Percentiles rank a stretch among this genome's conserved stretches.
Evolutionary conservation across 2,329 filamentous ascomycete genomes (phyloP).

Genomic region (Pseudogymnoascus sp.): DNA sequence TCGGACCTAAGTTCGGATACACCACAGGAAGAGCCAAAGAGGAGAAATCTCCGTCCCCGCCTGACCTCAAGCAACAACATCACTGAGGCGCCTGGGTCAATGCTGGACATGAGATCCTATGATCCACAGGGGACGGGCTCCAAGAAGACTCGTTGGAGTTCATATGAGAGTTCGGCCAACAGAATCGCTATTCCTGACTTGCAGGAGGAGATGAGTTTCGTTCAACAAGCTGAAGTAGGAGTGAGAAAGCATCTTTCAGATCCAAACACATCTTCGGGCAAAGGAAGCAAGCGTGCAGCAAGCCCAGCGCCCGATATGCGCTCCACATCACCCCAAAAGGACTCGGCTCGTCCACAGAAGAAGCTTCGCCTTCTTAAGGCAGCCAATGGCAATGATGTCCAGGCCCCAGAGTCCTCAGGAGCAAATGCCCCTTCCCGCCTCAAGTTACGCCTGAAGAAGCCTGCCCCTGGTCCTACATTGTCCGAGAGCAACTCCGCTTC

Average conservation of each 20-base stretch:
- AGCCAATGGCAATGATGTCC: neutral
- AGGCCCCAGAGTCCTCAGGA: neutral
- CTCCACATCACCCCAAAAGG: neutral
- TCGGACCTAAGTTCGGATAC: neutral
- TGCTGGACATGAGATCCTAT: neutral
- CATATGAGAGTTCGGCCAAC: neutral
- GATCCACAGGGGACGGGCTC: neutral
- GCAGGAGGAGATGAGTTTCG: neutral
- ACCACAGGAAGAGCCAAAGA: neutral
- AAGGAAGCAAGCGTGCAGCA: neutral
- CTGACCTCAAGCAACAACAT: neutral
- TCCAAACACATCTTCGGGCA: neutral
- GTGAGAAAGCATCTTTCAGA: neutral
- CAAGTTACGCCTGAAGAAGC: neutral
- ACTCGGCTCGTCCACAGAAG: neutral
- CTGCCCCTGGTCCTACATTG: neutral
- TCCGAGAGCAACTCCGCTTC: neutral
- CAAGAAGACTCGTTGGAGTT: neutral
- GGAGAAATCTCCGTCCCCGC: neutral
- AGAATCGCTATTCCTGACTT: neutral
- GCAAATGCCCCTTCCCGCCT: neutral
- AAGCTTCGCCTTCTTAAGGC: neutral
- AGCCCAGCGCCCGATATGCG: neutral
- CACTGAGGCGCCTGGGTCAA: neutral
- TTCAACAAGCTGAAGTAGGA: neutral